These are phyloP conservation scores for Metarhizium rileyi DNA, from an alignment of 2,329 filamentous ascomycete genomes.

Conservation along the genomic window DNA sequence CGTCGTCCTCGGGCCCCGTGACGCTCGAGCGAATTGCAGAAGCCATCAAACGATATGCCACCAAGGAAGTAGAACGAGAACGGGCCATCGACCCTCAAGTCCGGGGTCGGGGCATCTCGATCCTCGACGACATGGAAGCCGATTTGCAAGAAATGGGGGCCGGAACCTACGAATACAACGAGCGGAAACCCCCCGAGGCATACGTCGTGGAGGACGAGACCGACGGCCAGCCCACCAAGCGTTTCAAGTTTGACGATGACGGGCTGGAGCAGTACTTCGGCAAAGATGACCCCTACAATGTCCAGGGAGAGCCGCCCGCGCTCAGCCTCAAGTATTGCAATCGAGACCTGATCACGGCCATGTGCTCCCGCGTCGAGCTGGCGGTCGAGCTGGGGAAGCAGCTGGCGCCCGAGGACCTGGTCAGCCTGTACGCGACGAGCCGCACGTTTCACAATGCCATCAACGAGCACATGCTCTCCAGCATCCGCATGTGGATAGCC, in stretches of 20 bases:
- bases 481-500: constrained; percentile 45
- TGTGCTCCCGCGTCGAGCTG: constrained; percentile 40
- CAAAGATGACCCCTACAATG: constrained; percentile 19
- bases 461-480: constrained; percentile 48
- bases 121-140: constrained; percentile 9
- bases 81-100: constrained; percentile 2
- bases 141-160: constrained; percentile 1
- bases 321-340: constrained; percentile 13
- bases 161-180: background rate
- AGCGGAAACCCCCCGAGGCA: constrained; percentile 4
- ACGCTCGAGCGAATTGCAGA: constrained; percentile 12
- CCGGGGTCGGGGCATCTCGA: constrained; percentile 5
- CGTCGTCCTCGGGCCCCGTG: constrained; percentile 6
- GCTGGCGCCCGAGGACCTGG: constrained; percentile 44
- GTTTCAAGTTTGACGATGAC: constrained; percentile 19
- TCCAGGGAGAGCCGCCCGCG: background rate
- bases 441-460: constrained; percentile 51
- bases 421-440: constrained; percentile 56
- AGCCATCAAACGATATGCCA: constrained; percentile 13
- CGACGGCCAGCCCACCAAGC: constrained; percentile 12
- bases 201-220: constrained; percentile 7
- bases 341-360: constrained; percentile 33
- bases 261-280: constrained; percentile 20
- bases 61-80: constrained; percentile 9
- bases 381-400: constrained; percentile 44